Evolutionary conservation across 2,329 filamentous ascomycete species (phyloP), one percentile per base, ranked within the genome.

Genomic region (Fusarium robinianum): DNA sequence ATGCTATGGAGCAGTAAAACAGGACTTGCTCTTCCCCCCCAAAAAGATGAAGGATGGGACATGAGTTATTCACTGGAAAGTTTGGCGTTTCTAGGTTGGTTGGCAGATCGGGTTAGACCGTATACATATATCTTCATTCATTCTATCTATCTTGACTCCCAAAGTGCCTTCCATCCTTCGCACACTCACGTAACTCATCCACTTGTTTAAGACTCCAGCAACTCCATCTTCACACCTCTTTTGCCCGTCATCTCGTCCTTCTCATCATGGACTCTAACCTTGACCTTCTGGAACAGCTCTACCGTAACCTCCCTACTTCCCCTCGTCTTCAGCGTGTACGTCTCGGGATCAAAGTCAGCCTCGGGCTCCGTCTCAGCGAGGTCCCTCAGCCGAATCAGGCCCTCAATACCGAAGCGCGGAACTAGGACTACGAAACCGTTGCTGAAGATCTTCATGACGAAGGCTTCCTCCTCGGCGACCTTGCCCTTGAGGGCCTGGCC

Each of bases 341-440:
- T 84, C 64, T 96, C 94, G 0, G 84, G 81, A 68, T 99, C 90
- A 64, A 90, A 97, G 21, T 81, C 81, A 33, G 87, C 87, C 54
- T 91, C 86, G 1, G 90, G 88, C 66, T 88, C 89, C 0, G 83
- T 79, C 11, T 86, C 81, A 4, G 84, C 85, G 46, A 97, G 76
- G 70, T 97, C 94, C 46, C 90, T 78, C 58, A 97, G 72, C 8
- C 92, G 80, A 53, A 99, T 94, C 50, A 96, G 73, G 26, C 90
- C 87, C 73, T 99, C 94, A 61, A 99, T 95, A 26, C 94, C 94
- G 68, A 99, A 99, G 11, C 90, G 78, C 6, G 94, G 94, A 35
- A 99, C 92, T 50, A 97, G 91, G 8, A 97, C 91, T 12, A 97
- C 94, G 60, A 96, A 92, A 6, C 94, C 94, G 71, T 99, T 99